A percentile compares a stretch with the other conserved stretches of the same genome.
These are phyloP conservation scores for Peniophora sp. DNA, from an alignment of 1,284 basidiomycete genomes.

Conservation along the genomic window DNA sequence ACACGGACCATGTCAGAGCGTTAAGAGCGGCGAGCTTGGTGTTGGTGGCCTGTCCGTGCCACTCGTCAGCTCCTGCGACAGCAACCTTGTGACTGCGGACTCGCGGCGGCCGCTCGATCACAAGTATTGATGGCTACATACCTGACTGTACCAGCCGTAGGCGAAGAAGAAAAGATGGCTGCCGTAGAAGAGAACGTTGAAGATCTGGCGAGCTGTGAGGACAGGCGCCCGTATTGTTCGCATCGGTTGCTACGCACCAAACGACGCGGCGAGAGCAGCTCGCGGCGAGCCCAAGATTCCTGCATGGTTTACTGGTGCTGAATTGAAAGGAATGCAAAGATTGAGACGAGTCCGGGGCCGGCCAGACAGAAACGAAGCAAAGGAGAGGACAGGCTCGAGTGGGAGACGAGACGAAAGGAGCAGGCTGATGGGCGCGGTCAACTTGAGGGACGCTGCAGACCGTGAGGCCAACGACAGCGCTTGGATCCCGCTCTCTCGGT, in stretches of 20 bases:
- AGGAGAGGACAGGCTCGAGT: constrained; percentile 17
- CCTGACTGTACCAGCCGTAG: constrained; percentile 79
- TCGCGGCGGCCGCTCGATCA: constrained; percentile 1
- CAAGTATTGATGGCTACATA: constrained; percentile 17
- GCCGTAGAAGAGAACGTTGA: constrained; percentile 75
- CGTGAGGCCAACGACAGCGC: background rate
- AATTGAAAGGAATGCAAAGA: constrained; percentile 14
- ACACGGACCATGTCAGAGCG: constrained; percentile 70
- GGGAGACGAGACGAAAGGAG: constrained; percentile 15
- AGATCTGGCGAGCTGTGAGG: constrained; percentile 21
- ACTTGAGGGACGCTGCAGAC: background rate
- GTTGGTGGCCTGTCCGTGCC: constrained; percentile 46
- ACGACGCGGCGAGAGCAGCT: constrained; percentile 55
- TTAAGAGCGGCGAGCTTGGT: constrained; percentile 64
- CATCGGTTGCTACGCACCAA: constrained; percentile 22
- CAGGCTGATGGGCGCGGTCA: background rate
- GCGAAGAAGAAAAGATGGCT: constrained; percentile 61
- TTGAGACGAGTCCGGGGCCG: constrained; percentile 35
- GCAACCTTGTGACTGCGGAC: no score
- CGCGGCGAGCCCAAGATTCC: constrained; percentile 62
- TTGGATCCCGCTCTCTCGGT: background rate
- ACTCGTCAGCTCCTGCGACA: background rate
- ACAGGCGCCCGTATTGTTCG: background rate
- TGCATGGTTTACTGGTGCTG: constrained; percentile 37
- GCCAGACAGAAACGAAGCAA: constrained; percentile 37